A percentile compares a stretch with the other conserved stretches of the same genome.
These are phyloP conservation scores for Diutina neorugosa DNA, from an alignment of 1,139 yeast genomes.

Conservation along the genomic window DNA sequence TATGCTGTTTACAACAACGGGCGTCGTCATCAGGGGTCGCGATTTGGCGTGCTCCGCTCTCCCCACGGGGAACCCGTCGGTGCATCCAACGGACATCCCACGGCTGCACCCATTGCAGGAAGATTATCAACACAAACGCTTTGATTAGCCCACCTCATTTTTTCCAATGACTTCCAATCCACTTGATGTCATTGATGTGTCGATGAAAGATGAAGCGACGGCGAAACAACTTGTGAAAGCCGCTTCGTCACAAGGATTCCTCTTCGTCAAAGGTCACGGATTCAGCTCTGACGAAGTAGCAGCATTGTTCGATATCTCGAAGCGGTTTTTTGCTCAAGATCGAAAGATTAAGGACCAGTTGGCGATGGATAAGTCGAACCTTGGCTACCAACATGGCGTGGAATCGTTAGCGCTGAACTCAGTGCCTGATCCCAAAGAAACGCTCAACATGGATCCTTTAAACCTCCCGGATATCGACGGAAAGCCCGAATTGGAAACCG, in stretches of 20 bases:
- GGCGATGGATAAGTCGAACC: constrained; percentile 38
- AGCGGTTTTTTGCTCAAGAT: constrained; percentile 43
- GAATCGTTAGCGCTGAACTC: constrained; percentile 47
- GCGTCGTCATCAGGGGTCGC: background rate
- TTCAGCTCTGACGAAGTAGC: constrained; percentile 49
- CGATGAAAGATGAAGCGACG: constrained; percentile 28
- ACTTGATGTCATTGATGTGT: constrained; percentile 43
- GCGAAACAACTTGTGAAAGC: constrained; percentile 48
- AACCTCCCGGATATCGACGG: constrained; percentile 34
- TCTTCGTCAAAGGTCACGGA: constrained; percentile 63
- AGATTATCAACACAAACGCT: background rate
- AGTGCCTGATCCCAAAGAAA: constrained; percentile 54
- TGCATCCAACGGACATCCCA: background rate
- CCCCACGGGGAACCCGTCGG: background rate
- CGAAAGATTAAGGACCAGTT: constrained; percentile 32
- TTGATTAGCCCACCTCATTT: background rate
- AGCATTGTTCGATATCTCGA: constrained; percentile 39
- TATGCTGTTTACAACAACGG: background rate
- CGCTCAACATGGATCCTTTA: constrained; percentile 25
- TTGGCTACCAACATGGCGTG: constrained; percentile 49
- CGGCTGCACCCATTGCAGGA: background rate
- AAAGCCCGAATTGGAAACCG: constrained; percentile 19
- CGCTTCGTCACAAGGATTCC: constrained; percentile 57
- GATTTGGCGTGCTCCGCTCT: background rate
- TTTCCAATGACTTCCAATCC: constrained; percentile 18